Evolutionary conservation across 345 rosid genomes (phyloP).

Genomic region (Atalantia buxifolia): DNA sequence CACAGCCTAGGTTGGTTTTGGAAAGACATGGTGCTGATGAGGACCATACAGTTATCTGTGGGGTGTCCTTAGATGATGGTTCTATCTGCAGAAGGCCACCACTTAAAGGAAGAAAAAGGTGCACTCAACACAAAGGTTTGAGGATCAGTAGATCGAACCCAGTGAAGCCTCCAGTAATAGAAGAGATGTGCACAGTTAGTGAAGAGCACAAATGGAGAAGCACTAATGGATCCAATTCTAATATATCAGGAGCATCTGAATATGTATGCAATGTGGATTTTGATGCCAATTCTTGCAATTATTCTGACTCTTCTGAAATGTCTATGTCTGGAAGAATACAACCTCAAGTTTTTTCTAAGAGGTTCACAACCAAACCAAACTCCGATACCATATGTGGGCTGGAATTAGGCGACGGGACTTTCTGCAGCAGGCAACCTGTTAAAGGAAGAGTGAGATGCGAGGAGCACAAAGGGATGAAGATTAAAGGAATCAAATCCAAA

Average conservation of each 20-base stretch:
- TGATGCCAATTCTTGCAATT: slow-evolving; percentile 9
- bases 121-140: slow-evolving; percentile 18
- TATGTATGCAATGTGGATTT: neutral
- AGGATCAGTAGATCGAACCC: neutral
- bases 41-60: slow-evolving; percentile 18
- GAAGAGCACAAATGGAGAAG: slow-evolving; percentile 61
- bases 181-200: neutral
- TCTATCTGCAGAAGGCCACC: slow-evolving; percentile 44
- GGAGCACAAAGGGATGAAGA: slow-evolving; percentile 65
- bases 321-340: neutral
- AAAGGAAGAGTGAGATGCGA: slow-evolving; percentile 61
- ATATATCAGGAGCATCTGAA: slow-evolving; percentile 5
- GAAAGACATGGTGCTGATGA: slow-evolving; percentile 15
- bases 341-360: neutral
- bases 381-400: slow-evolving; percentile 43
- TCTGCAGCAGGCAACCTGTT: slow-evolving; percentile 43
- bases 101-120: slow-evolving; percentile 64
- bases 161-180: neutral
- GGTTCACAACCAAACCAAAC: neutral
- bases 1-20: slow-evolving; percentile 47
- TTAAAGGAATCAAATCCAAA: slow-evolving; percentile 27
- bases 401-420: slow-evolving; percentile 39
- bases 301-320: neutral
- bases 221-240: slow-evolving; percentile 19
- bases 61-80: slow-evolving; percentile 38